Conservation (phyloP, 2,329 filamentous ascomycete genomes). For the Lasiodiplodia sp. region DNA sequence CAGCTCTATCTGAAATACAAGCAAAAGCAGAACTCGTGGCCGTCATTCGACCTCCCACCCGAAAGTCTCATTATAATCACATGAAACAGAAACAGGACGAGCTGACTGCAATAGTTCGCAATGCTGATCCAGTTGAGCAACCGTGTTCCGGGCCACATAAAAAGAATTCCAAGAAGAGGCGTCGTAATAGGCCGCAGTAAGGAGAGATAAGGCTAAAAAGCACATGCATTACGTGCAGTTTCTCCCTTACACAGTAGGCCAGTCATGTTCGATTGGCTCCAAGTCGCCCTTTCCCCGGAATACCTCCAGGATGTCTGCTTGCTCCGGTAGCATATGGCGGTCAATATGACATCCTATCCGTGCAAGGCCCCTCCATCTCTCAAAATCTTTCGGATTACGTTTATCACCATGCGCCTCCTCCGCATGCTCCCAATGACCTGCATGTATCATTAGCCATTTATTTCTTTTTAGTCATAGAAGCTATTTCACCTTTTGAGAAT, state of each 20-base stretch:
- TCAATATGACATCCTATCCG: conserved; percentile 60
- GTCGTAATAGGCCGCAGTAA: not conserved
- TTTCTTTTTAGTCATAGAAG: no score
- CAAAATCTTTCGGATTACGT: conserved; percentile 58
- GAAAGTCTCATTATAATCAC: not conserved
- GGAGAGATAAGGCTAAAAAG: no score
- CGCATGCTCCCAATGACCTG: conserved; percentile 60
- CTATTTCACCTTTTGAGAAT: conserved; percentile 55
- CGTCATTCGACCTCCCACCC: not conserved
- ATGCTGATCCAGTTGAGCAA: no score
- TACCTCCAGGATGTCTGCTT: conserved; percentile 59
- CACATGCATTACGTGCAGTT: no score
- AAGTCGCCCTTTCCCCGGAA: conserved; percentile 60
- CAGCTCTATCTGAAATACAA: not conserved
- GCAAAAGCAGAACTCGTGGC: not conserved
- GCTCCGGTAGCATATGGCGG: conserved; percentile 60
- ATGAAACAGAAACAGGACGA: not conserved
- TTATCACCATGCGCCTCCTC: conserved; percentile 64
- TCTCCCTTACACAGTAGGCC: conserved; percentile 42
- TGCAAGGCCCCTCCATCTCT: conserved; percentile 60
- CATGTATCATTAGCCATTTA: not conserved
- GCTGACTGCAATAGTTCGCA: not conserved
- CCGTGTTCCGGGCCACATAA: no score
- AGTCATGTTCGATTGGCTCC: conserved; percentile 53
- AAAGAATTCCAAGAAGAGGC: not conserved